Conservation (phyloP, 73 alveolate species). For the Blepharisma japonicum region DNA sequence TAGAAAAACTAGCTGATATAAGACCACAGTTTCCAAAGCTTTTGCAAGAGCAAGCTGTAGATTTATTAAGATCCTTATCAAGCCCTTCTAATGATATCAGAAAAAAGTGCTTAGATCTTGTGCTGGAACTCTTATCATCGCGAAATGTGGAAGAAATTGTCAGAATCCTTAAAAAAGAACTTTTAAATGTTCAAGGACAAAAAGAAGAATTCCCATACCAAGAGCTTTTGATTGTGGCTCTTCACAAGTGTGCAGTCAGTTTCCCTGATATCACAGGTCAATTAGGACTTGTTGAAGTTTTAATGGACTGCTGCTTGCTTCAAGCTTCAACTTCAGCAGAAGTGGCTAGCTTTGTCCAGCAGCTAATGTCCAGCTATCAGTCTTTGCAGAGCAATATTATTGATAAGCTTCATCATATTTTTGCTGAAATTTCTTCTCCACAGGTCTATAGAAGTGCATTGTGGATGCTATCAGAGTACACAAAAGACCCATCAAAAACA, state of each 20-base stretch:
- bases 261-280: constrained; percentile 51
- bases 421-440: constrained; percentile 58
- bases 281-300: constrained; percentile 27
- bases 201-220: constrained; percentile 35
- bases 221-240: constrained; percentile 37
- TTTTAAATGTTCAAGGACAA: constrained; percentile 8
- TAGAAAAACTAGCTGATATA: constrained; percentile 53
- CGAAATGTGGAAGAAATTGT: constrained; percentile 78
- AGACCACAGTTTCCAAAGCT: constrained; percentile 42
- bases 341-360: constrained; percentile 15
- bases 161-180: constrained; percentile 24
- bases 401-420: constrained; percentile 37
- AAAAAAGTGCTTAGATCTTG: constrained; percentile 72
- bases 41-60: constrained; percentile 62
- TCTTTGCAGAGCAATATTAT: background rate
- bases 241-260: constrained; percentile 39
- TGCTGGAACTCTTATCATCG: constrained; percentile 68
- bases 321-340: constrained; percentile 3
- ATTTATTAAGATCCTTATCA: constrained; percentile 55
- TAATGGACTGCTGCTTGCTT: constrained; percentile 16
- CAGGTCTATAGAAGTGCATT: constrained; percentile 53
- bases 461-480: constrained; percentile 72
- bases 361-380: background rate
- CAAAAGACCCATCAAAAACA: constrained; percentile 48
- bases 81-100: constrained; percentile 67